Evolutionary conservation across 2,329 filamentous ascomycete species (phyloP).

Genomic region (Chaetomium strumarium): DNA sequence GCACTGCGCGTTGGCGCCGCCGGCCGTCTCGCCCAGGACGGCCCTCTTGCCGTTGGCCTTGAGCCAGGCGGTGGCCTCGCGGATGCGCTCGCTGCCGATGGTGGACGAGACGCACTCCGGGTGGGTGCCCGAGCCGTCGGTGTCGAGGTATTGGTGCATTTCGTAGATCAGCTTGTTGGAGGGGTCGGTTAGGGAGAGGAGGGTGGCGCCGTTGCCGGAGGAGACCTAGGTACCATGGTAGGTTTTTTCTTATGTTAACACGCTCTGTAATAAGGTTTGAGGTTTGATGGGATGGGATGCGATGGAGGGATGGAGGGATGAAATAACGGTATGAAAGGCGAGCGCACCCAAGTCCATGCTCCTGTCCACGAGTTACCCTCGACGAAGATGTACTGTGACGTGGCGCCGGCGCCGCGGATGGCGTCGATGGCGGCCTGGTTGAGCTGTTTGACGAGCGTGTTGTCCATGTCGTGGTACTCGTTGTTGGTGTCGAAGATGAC

Average conservation of each 20-base stretch:
- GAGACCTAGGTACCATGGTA: constrained; percentile 38
- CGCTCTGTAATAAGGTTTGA: too few relatives aligned
- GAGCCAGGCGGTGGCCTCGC: constrained; percentile 49
- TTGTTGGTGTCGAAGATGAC: constrained; percentile 64
- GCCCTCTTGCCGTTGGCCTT: constrained; percentile 48
- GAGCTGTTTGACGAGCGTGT: constrained; percentile 50
- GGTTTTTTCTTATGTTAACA: too few relatives aligned
- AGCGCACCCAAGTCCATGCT: constrained; percentile 43
- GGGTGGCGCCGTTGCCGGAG: constrained; percentile 31
- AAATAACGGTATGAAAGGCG: too few relatives aligned
- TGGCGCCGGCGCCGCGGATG: constrained; percentile 55
- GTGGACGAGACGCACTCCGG: constrained; percentile 41
- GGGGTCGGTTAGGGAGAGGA: constrained; percentile 43
- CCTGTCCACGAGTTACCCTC: constrained; percentile 51
- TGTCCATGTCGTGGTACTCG: constrained; percentile 59
- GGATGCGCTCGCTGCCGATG: constrained; percentile 44
- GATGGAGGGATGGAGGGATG: too few relatives aligned
- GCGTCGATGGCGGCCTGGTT: constrained; percentile 60
- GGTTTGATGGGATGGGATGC: too few relatives aligned
- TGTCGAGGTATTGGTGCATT: constrained; percentile 58
- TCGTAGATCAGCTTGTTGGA: constrained; percentile 48
- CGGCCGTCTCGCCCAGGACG: constrained; percentile 51
- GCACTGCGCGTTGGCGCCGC: constrained; percentile 45
- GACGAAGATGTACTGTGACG: constrained; percentile 47
- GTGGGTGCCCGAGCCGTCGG: constrained; percentile 46